Conservation (phyloP, 768 basidiomycete species). For the Lepiota venenata region DNA sequence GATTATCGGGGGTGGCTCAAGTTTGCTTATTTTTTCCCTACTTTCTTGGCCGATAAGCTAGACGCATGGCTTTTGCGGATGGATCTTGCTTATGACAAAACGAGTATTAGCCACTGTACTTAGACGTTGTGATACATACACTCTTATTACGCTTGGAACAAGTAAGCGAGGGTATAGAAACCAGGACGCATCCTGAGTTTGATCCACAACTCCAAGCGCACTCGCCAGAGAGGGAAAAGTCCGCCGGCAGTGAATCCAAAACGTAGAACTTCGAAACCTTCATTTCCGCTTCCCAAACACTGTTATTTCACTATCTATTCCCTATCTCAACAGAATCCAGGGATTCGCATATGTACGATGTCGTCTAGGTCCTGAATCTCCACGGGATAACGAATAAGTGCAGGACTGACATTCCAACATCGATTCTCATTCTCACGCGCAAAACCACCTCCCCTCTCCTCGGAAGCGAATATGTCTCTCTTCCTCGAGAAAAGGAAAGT, state of each 20-base stretch:
- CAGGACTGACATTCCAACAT: slow-evolving; percentile 24
- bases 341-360: slow-evolving; percentile 18
- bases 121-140: background rate
- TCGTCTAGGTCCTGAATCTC: slow-evolving; percentile 24
- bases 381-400: slow-evolving; percentile 7
- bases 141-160: background rate
- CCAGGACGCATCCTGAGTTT: no score
- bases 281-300: background rate
- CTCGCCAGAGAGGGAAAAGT: background rate
- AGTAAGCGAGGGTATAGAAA: no score
- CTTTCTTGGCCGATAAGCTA: background rate
- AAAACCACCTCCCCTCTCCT: slow-evolving; percentile 28
- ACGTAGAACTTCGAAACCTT: background rate
- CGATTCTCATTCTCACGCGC: slow-evolving; percentile 23
- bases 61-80: background rate
- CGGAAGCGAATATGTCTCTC: slow-evolving; percentile 8
- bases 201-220: background rate
- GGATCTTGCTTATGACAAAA: background rate
- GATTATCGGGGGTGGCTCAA: background rate
- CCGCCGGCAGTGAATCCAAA: background rate
- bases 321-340: background rate
- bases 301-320: background rate
- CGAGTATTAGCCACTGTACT: background rate
- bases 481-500: slow-evolving; percentile 26
- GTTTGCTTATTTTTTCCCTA: background rate